Conservation (phyloP, 2,329 filamentous ascomycete genomes). For the Zymoseptoria brevis region DNA sequence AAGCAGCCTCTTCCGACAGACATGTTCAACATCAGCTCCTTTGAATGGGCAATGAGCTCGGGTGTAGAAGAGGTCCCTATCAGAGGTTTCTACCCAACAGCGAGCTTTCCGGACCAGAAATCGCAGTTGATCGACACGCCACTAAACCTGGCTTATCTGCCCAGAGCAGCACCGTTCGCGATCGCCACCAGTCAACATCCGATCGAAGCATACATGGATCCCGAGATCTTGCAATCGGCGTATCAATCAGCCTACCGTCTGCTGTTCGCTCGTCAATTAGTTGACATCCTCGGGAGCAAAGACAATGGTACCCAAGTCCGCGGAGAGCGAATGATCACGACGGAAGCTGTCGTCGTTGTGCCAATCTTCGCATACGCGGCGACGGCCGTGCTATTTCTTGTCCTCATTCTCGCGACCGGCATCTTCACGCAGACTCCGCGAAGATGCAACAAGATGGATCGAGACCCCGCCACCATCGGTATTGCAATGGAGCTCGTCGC, state of each 20-base stretch:
- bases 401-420: constrained; percentile 19
- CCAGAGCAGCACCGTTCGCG: constrained; percentile 34
- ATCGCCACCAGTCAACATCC: constrained; percentile 24
- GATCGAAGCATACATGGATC: constrained; percentile 30
- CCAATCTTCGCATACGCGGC: constrained; percentile 34
- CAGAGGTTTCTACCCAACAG: constrained; percentile 16
- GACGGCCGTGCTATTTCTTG: constrained; percentile 26
- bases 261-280: constrained; percentile 34
- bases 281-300: constrained; percentile 24
- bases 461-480: constrained; percentile 31
- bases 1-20: constrained; percentile 20
- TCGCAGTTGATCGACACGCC: constrained; percentile 15
- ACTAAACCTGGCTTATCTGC: constrained; percentile 20
- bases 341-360: constrained; percentile 32
- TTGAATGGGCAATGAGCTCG: constrained; percentile 32
- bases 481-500: constrained; percentile 30
- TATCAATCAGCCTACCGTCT: constrained; percentile 38
- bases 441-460: neutral
- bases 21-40: constrained; percentile 26
- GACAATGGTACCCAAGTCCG: constrained; percentile 1
- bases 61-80: constrained; percentile 10
- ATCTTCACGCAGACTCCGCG: constrained; percentile 16
- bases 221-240: constrained; percentile 24
- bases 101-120: constrained; percentile 16
- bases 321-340: constrained; percentile 19